Percentiles rank a stretch among this genome's conserved stretches.
These are phyloP conservation scores for Nasturtium officinale DNA, from an alignment of 345 rosid genomes.

Conservation along the genomic window DNA sequence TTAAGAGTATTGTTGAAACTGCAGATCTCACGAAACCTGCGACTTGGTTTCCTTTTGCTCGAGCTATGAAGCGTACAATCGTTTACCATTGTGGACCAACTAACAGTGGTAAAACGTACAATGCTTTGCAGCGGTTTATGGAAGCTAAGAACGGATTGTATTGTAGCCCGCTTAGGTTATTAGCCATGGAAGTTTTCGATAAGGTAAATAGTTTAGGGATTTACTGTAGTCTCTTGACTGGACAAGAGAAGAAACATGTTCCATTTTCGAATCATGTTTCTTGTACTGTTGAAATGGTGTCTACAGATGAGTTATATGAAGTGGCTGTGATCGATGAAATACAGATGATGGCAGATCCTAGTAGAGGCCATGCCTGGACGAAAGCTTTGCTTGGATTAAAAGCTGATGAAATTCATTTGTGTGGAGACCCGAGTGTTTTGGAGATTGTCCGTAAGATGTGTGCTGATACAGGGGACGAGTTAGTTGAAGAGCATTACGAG, in stretches of 20 bases:
- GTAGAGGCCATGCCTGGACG: conserved; percentile 92
- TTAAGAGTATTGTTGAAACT: conserved; percentile 56
- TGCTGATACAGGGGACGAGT: conserved; percentile 85
- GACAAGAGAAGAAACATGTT: conserved; percentile 82
- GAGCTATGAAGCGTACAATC: conserved; percentile 88
- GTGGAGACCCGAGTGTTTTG: conserved; percentile 95
- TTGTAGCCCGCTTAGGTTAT: conserved; percentile 89
- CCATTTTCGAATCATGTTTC: conserved; percentile 85
- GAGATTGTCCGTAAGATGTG: conserved; percentile 76
- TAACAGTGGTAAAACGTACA: conserved; percentile 92
- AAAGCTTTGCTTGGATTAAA: conserved; percentile 86
- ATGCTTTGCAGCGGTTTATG: conserved; percentile 86
- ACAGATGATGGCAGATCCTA: conserved; percentile 81
- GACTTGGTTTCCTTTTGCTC: conserved; percentile 91
- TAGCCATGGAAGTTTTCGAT: conserved; percentile 99
- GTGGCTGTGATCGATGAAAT: conserved; percentile 95
- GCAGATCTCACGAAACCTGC: conserved; percentile 93
- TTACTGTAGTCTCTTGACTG: conserved; percentile 90
- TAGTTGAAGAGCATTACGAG: conserved; percentile 75
- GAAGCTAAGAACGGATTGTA: conserved; percentile 87
- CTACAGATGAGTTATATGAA: conserved; percentile 71
- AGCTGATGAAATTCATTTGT: conserved; percentile 95
- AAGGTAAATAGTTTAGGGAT: conserved; percentile 83
- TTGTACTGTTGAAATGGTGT: conserved; percentile 94
- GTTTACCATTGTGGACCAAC: conserved; percentile 97